Percentiles rank a stretch among this genome's conserved stretches.
These are phyloP conservation scores for Bisporella sp. DNA, from an alignment of 2,329 filamentous ascomycete species.

Conservation along the genomic window DNA sequence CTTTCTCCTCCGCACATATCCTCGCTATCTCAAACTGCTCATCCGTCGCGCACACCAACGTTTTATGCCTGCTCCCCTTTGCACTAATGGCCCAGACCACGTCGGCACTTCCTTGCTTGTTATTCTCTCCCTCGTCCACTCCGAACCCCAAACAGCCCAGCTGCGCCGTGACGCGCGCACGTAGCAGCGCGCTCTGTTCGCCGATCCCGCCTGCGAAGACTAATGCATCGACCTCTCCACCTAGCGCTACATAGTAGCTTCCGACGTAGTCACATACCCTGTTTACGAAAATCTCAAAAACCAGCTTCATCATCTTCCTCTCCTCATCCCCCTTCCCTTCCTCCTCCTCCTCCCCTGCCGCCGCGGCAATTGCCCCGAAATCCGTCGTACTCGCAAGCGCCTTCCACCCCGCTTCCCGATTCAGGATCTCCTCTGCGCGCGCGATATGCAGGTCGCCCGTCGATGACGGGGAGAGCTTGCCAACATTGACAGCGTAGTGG, in stretches of 20 bases:
- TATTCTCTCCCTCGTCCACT: conserved; percentile 57
- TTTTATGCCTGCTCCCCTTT: conserved; percentile 43
- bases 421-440: conserved; percentile 77
- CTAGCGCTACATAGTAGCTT: conserved; percentile 70
- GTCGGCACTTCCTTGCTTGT: no score
- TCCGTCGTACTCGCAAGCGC: conserved; percentile 77
- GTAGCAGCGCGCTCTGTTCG: conserved; percentile 64
- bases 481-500: conserved; percentile 79
- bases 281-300: conserved; percentile 78
- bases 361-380: no score
- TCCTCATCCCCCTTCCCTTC: no score
- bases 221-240: conserved; percentile 70
- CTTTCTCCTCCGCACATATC: no score
- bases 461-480: conserved; percentile 65
- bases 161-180: conserved; percentile 55
- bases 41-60: conserved; percentile 73
- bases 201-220: conserved; percentile 90
- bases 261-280: conserved; percentile 69
- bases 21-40: conserved; percentile 68
- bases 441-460: conserved; percentile 74
- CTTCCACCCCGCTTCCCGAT: conserved; percentile 82
- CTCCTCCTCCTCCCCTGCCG: no score
- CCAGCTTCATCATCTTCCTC: conserved; percentile 62
- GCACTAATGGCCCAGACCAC: conserved; percentile 57
- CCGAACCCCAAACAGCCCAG: conserved; percentile 65